Evolutionary conservation across 2,329 filamentous ascomycete genomes (phyloP).

Genomic region (Zymoseptoria pseudotritici): DNA sequence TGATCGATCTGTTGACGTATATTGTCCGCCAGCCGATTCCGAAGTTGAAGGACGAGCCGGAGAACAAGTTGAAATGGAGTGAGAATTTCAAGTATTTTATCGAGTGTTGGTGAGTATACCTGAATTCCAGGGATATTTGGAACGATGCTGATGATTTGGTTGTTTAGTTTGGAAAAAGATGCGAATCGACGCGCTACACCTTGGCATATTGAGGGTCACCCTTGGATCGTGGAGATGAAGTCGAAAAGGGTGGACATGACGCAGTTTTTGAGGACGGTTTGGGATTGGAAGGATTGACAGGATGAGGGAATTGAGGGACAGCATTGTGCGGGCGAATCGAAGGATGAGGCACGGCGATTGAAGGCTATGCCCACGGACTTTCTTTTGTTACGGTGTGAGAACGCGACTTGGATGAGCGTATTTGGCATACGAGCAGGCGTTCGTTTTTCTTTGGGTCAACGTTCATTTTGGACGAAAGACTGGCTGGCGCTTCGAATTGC

Average conservation of each 20-base stretch:
- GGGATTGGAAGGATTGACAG: constrained; percentile 77
- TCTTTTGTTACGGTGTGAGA: not conserved
- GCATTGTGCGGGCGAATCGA: too few relatives aligned
- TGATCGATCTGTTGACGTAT: constrained; percentile 94
- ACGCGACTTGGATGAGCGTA: not conserved
- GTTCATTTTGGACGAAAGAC: not conserved
- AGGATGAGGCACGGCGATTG: not conserved
- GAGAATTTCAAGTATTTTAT: constrained; percentile 99
- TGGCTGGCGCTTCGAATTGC: too few relatives aligned
- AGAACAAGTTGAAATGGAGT: constrained; percentile 82
- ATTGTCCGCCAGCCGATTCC: constrained; percentile 95
- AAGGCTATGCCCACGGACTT: not conserved
- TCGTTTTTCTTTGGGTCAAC: not conserved
- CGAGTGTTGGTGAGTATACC: constrained; percentile 79
- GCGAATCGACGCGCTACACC: constrained; percentile 78
- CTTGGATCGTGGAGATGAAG: constrained; percentile 97
- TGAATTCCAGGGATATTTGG: not conserved
- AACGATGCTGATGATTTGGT: constrained; percentile 18
- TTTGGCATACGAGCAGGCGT: not conserved
- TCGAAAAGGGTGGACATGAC: constrained; percentile 96
- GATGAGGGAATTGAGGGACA: too few relatives aligned
- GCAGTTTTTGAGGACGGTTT: constrained; percentile 87
- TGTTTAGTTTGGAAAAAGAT: constrained; percentile 80
- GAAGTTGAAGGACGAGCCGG: constrained; percentile 79
- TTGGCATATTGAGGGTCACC: constrained; percentile 98